phyloP scores from a whole-genome alignment of 768 basidiomycete genomes.

The Mycena pura region DNA sequence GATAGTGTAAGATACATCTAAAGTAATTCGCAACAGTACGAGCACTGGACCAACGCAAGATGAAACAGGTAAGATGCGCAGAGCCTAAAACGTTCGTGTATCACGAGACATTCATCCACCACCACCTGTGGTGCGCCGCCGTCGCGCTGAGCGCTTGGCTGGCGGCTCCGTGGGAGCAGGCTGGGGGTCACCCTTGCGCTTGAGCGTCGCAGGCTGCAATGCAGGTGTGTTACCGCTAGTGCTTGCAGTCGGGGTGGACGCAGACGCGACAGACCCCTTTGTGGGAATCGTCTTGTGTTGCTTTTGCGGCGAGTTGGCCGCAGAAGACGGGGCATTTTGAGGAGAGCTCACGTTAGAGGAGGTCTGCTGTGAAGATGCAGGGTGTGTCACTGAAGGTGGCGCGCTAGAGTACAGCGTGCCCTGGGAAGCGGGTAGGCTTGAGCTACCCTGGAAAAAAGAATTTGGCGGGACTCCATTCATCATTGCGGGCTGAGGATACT shows the following conservation, averaged over 20 bases:
- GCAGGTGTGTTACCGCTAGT: constrained; percentile 58
- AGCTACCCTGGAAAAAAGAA: constrained; percentile 30
- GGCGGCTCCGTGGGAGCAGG: constrained; percentile 55
- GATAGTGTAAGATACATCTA: constrained; percentile 46
- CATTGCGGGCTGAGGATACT: constrained; percentile 33
- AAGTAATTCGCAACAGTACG: constrained; percentile 19
- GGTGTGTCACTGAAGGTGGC: constrained; percentile 54
- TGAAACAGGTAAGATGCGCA: constrained; percentile 25
- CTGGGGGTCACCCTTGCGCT: constrained; percentile 65
- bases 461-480: constrained; percentile 30
- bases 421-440: constrained; percentile 30
- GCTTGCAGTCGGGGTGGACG: constrained; percentile 46
- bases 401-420: constrained; percentile 59
- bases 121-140: constrained; percentile 55
- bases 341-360: constrained; percentile 50
- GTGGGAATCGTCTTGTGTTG: constrained; percentile 61
- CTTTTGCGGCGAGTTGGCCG: constrained; percentile 65
- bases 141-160: constrained; percentile 57
- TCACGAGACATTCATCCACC: constrained; percentile 43
- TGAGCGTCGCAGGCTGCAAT: constrained; percentile 55
- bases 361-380: constrained; percentile 37
- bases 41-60: constrained; percentile 27
- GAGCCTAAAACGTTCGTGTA: constrained; percentile 29
- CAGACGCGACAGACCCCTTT: constrained; percentile 31
- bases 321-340: constrained; percentile 57